These are phyloP conservation scores for Catenaria anguillulae DNA, from an alignment of 371 early-diverging fungal genomes.

Conservation along the genomic window DNA sequence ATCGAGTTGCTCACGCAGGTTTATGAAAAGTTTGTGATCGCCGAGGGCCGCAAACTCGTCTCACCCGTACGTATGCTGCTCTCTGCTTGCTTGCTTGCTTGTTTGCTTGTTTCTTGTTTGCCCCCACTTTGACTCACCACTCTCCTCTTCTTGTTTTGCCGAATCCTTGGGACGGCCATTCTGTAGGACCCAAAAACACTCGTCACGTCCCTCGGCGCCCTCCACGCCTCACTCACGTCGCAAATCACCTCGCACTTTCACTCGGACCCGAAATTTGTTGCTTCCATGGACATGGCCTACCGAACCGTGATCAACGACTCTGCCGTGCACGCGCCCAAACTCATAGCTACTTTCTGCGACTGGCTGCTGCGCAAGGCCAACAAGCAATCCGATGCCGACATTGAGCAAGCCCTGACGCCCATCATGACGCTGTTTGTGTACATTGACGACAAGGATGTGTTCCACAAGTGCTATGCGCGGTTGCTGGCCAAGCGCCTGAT, in stretches of 20 bases:
- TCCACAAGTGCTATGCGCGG: conserved; percentile 84
- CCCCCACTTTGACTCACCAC: no score
- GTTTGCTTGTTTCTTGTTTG: no score
- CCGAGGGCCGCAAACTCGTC: conserved; percentile 41
- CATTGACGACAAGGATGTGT: conserved; percentile 86
- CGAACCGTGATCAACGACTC: conserved; percentile 55
- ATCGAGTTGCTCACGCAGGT: conserved; percentile 40
- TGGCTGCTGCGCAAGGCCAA: conserved; percentile 48
- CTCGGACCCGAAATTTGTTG: conserved; percentile 52
- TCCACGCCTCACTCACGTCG: conserved; percentile 46
- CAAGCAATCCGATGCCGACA: conserved; percentile 26
- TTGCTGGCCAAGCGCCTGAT: conserved; percentile 78
- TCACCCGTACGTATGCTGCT: background rate
- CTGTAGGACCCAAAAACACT: conserved; percentile 54
- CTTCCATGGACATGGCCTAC: conserved; percentile 69
- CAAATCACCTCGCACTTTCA: conserved; percentile 46
- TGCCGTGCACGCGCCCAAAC: conserved; percentile 45
- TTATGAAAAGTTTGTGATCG: conserved; percentile 46
- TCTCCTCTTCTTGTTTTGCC: no score
- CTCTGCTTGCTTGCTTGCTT: no score
- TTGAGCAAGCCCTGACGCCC: conserved; percentile 20
- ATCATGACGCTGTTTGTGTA: conserved; percentile 70
- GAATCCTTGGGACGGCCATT: no score
- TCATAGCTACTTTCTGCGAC: conserved; percentile 69
- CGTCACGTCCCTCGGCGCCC: conserved; percentile 42